These are phyloP conservation scores for Globisporangium polare DNA, from an alignment of 352 stramenopile genomes.

Conservation along the genomic window DNA sequence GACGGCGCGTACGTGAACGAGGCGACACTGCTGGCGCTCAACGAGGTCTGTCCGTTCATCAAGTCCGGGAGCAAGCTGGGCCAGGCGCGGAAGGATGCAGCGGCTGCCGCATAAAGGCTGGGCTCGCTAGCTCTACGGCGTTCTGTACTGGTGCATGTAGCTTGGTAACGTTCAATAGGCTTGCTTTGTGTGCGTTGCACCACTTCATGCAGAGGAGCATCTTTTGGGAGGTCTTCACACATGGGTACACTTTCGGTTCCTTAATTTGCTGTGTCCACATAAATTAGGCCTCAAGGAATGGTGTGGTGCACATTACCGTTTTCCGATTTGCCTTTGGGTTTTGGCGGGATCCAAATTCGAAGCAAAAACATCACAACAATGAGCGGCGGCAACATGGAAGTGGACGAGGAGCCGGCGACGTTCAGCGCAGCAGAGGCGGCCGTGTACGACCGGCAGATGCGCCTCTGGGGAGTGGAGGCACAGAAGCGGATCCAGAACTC, in stretches of 20 bases:
- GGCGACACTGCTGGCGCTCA: background rate
- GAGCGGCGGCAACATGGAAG: slow-evolving; percentile 2
- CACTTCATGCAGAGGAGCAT: background rate
- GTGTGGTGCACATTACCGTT: background rate
- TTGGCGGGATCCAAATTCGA: background rate
- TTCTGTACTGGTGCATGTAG: background rate
- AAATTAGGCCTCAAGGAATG: too few relatives aligned
- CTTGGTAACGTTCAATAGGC: background rate
- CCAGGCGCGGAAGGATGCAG: slow-evolving; percentile 4
- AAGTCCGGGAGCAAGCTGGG: slow-evolving; percentile 6
- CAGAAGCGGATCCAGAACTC: slow-evolving; percentile 91
- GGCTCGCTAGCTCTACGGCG: too few relatives aligned
- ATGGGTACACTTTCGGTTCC: background rate
- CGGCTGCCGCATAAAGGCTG: slow-evolving; percentile 2
- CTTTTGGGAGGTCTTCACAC: too few relatives aligned
- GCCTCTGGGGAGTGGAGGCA: slow-evolving; percentile 97
- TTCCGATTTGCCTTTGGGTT: background rate
- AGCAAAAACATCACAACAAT: slow-evolving; percentile 2
- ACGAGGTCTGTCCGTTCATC: slow-evolving; percentile 12
- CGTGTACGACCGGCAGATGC: slow-evolving; percentile 98
- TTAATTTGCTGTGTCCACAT: background rate
- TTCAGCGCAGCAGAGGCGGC: slow-evolving; percentile 88
- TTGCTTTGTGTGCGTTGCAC: background rate
- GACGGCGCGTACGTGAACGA: slow-evolving; percentile 11
- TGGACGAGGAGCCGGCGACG: slow-evolving; percentile 18